Conservation (phyloP, 2,329 filamentous ascomycete genomes). For the Colletotrichum euphorbiae region DNA sequence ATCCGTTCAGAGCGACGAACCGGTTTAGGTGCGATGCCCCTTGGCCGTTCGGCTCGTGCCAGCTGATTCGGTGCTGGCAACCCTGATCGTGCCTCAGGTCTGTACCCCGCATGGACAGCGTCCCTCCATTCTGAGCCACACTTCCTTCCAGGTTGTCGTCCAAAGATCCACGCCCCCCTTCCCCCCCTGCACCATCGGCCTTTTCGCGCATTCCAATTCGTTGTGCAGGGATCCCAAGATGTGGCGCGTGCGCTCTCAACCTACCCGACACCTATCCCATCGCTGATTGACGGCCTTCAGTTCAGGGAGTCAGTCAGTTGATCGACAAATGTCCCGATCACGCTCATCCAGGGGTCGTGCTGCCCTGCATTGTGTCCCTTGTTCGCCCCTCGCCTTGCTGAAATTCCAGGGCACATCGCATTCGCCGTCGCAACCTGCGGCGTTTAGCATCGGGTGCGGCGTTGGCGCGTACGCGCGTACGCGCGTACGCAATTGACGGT, state of each 20-base stretch:
- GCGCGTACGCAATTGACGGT: not conserved
- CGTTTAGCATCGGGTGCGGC: not conserved
- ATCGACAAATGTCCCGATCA: constrained; percentile 36
- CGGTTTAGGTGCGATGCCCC: constrained; percentile 16
- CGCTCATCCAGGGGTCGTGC: constrained; percentile 25
- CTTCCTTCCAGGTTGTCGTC: constrained; percentile 16
- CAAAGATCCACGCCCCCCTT: constrained; percentile 13
- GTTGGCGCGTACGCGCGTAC: constrained; percentile 8
- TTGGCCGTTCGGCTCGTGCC: constrained; percentile 17
- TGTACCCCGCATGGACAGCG: constrained; percentile 31
- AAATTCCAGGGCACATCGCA: not conserved
- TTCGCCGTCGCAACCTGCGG: constrained; percentile 6
- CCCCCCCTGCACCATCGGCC: not conserved
- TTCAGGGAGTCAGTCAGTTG: constrained; percentile 36
- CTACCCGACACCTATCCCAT: constrained; percentile 40
- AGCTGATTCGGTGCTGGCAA: constrained; percentile 26
- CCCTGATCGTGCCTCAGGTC: constrained; percentile 15
- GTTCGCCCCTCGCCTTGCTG: constrained; percentile 8
- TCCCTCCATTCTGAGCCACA: constrained; percentile 18
- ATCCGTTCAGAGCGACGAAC: constrained; percentile 10
- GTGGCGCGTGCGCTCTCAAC: constrained; percentile 30
- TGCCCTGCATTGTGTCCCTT: constrained; percentile 30
- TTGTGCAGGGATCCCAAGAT: constrained; percentile 26
- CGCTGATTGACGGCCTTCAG: constrained; percentile 39
- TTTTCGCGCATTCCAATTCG: constrained; percentile 28